Evolutionary conservation across 148 eudicot species (phyloP).

Genomic region (Arctostaphylos glauca): DNA sequence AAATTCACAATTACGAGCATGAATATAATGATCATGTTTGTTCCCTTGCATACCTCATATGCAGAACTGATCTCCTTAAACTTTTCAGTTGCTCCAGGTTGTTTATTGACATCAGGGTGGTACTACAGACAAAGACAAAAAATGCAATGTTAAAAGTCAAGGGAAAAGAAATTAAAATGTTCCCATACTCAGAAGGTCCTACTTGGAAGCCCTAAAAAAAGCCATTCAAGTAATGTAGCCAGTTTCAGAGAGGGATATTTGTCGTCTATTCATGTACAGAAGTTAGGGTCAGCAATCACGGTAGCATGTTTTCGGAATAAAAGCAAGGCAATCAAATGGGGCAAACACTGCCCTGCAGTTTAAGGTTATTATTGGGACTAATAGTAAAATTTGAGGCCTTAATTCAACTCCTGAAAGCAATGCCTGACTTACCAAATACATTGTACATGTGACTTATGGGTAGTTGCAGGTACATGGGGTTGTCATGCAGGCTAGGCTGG

Average conservation of each 20-base stretch:
- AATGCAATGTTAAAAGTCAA: conserved; percentile 22
- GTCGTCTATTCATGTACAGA: neutral
- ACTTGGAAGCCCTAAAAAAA: neutral
- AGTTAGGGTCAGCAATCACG: conserved; percentile 14
- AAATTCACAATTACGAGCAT: neutral
- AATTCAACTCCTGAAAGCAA: neutral
- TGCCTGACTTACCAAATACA: neutral
- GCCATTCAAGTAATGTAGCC: neutral
- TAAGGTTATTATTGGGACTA: neutral
- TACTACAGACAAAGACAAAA: conserved; percentile 46
- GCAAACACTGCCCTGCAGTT: neutral
- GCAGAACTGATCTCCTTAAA: conserved; percentile 98
- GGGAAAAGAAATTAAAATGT: conserved; percentile 3
- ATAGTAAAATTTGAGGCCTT: neutral
- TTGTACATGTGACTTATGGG: neutral
- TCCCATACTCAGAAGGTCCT: neutral
- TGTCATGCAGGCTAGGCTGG: neutral
- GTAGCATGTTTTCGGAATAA: neutral
- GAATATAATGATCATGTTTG: neutral
- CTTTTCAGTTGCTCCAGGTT: conserved; percentile 97
- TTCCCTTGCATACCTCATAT: conserved; percentile 70
- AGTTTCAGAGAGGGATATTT: neutral
- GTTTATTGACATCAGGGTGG: conserved; percentile 98
- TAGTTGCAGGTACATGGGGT: neutral
- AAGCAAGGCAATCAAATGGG: neutral